Percentiles rank a stretch among this genome's conserved stretches.
Conservation (phyloP, 2,329 filamentous ascomycete genomes). For the Calonectria crousiana region DNA sequence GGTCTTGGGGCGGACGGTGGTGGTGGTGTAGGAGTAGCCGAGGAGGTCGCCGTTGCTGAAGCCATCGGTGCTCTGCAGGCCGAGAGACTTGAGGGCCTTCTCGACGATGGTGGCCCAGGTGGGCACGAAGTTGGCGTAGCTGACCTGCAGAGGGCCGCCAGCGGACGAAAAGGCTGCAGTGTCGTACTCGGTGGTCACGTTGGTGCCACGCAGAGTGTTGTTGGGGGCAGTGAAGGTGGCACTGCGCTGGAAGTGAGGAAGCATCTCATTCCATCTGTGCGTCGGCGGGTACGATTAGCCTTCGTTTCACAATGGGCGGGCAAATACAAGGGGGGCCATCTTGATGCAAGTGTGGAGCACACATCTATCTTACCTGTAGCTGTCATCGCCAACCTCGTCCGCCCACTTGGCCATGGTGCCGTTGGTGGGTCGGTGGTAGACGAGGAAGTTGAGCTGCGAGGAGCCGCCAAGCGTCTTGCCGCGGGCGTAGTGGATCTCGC, state of each 20-base stretch:
- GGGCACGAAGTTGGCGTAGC: constrained; percentile 43
- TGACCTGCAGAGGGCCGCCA: constrained; percentile 43
- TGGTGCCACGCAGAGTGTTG: constrained; percentile 27
- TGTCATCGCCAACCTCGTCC: constrained; percentile 44
- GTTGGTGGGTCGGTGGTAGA: constrained; percentile 48
- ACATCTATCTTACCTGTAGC: constrained; percentile 31
- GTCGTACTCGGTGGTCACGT: constrained; percentile 43
- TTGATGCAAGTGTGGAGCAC: background rate
- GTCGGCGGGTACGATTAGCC: background rate
- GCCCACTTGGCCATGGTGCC: constrained; percentile 48
- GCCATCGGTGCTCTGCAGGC: constrained; percentile 38
- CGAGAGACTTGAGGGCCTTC: constrained; percentile 43
- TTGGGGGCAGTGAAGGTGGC: constrained; percentile 44
- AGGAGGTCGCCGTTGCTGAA: constrained; percentile 40
- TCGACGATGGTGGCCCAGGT: constrained; percentile 36
- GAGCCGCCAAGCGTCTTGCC: constrained; percentile 55
- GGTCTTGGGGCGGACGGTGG: constrained; percentile 34
- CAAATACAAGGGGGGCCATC: background rate
- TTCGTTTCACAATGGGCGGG: too few species aligned
- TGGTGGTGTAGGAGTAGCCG: constrained; percentile 41
- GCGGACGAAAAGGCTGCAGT: constrained; percentile 38
- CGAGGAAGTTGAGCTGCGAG: constrained; percentile 52
- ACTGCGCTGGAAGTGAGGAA: constrained; percentile 44
- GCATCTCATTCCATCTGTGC: constrained; percentile 39
- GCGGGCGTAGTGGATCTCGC: constrained; percentile 51